These are phyloP conservation scores for Sphenostylis stenocarpa DNA, from an alignment of 306 rosid genomes.

Conservation along the genomic window DNA sequence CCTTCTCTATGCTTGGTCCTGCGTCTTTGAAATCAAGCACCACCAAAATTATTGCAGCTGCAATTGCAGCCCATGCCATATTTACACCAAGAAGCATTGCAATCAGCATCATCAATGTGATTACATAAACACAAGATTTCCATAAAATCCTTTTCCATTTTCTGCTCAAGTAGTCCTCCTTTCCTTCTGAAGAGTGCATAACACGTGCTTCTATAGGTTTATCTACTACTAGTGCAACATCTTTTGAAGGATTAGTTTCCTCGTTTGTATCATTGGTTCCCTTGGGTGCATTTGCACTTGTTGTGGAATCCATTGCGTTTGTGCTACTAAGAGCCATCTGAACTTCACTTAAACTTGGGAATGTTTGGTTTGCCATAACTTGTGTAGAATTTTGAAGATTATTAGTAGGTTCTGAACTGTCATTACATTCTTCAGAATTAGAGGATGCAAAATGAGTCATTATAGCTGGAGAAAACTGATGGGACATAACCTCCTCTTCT, in stretches of 20 bases:
- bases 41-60: constrained; percentile 82
- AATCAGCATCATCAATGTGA: constrained; percentile 72
- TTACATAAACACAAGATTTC: constrained; percentile 67
- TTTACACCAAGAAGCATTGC: constrained; percentile 75
- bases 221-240: constrained; percentile 29
- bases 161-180: constrained; percentile 30
- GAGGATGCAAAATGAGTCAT: constrained; percentile 57
- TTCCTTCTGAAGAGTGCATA: constrained; percentile 35
- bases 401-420: constrained; percentile 33
- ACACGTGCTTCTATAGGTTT: constrained; percentile 25
- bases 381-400: constrained; percentile 40
- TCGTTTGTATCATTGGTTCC: constrained; percentile 37
- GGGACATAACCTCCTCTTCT: constrained; percentile 62
- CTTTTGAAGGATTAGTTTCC: constrained; percentile 42
- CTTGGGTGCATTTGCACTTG: constrained; percentile 45
- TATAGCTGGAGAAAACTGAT: constrained; percentile 80
- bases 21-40: constrained; percentile 96
- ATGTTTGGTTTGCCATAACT: constrained; percentile 36
- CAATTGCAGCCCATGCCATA: constrained; percentile 88
- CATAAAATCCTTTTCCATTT: constrained; percentile 58
- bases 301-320: constrained; percentile 26
- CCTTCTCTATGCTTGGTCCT: constrained; percentile 83
- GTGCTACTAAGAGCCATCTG: constrained; percentile 29
- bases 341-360: constrained; percentile 48
- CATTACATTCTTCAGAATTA: constrained; percentile 52